Percentiles rank a stretch among this genome's conserved stretches.
Evolutionary conservation across 768 basidiomycete species (phyloP).

Genomic region (button mushroom (Agaricus bisporus)): DNA sequence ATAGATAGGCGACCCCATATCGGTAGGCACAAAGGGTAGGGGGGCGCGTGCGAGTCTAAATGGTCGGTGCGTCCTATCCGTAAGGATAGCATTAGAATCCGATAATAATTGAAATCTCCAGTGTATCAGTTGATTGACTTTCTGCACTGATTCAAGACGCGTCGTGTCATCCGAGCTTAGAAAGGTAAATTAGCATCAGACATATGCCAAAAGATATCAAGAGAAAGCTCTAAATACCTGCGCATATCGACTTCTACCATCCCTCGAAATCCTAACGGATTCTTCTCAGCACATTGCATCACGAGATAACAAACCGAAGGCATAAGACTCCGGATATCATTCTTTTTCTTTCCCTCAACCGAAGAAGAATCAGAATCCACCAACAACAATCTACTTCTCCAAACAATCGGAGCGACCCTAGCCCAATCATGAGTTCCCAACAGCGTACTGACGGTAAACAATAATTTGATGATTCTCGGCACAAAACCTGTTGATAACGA

Average conservation of each 20-base stretch:
- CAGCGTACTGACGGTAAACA: constrained; percentile 57
- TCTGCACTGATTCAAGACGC: constrained; percentile 47
- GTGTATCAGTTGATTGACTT: constrained; percentile 50
- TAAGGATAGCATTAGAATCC: constrained; percentile 41
- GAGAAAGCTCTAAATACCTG: constrained; percentile 30
- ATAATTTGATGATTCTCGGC: constrained; percentile 46
- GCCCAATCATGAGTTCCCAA: constrained; percentile 43
- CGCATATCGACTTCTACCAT: constrained; percentile 49
- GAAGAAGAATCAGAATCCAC: constrained; percentile 25
- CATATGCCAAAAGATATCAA: neutral
- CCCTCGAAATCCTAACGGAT: constrained; percentile 38
- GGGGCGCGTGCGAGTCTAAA: constrained; percentile 69
- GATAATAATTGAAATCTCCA: constrained; percentile 68
- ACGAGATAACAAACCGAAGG: constrained; percentile 42
- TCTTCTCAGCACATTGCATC: constrained; percentile 71
- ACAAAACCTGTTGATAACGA: constrained; percentile 41
- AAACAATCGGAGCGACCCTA: constrained; percentile 49
- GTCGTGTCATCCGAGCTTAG: constrained; percentile 41
- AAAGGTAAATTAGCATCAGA: neutral
- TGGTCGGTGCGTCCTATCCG: constrained; percentile 57
- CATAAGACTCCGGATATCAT: neutral
- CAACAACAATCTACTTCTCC: constrained; percentile 47
- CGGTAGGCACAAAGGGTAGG: constrained; percentile 69
- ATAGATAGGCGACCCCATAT: constrained; percentile 61
- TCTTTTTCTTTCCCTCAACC: constrained; percentile 2